Evolutionary conservation across 768 basidiomycete genomes (phyloP), one percentile per base, ranked within the genome.

Genomic region (Naganishia kalamii): DNA sequence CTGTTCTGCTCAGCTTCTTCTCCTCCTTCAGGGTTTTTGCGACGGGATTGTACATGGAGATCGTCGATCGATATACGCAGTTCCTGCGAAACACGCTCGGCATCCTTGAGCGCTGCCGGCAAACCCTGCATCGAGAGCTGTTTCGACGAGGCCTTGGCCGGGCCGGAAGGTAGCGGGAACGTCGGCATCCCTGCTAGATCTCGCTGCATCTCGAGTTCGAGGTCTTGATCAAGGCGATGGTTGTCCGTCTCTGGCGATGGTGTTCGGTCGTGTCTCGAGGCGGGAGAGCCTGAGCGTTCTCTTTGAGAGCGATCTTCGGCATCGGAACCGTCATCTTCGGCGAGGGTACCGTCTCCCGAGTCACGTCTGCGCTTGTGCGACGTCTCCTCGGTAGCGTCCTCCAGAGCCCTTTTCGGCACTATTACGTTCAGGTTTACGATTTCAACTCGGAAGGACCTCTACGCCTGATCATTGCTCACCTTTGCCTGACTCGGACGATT

Each of bases 71-170:
- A 32, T 1, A 73, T 32, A 11, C 69, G 59, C 1, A 70, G 41
- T 23, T 68, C 65, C 47, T 77, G 72, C 29, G 74, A 74, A 12
- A 79, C 68, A 43, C 76, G 71, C 8, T 65, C 65, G 3, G 77
- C 77, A 61, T 76, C 62, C 51, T 72, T 65, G 21, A 79, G 60
- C n/a, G 75, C 75, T 7, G 70, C 48, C 13, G 78, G 77, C 23
- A 79, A 69, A 67, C 74, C 75, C 57, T 78, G 74, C 13, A 68
- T 66, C 4, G 71, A 68, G 8, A 79, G 67, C 7, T 76, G 47
- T 6, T 65, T 65, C 3, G 74, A 67, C 32, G 72, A 72, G 0
- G 78, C 75, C 10, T 71, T 71, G 0, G 77, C 70, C 3, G 74
- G 71, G 1, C 74, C 50, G 11, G 60, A 41, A 6, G 77, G 73